A percentile compares a stretch with the other conserved stretches of the same genome.
These are phyloP conservation scores for Rubia peregrina DNA, from an alignment of 305 asterid genomes.

Conservation along the genomic window DNA sequence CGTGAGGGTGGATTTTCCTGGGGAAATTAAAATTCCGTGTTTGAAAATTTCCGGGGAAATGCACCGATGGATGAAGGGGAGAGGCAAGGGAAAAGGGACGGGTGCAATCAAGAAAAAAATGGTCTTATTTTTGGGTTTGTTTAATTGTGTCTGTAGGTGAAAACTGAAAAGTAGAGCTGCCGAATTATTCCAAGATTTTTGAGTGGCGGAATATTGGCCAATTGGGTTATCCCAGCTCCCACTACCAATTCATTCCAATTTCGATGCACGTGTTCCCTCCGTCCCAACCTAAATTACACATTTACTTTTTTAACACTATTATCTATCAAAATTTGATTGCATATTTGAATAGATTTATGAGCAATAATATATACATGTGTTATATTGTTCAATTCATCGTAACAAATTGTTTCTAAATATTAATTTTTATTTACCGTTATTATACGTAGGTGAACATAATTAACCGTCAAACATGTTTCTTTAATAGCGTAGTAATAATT, in stretches of 20 bases:
- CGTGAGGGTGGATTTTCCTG: not conserved
- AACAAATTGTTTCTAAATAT: no score
- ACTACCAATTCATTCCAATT: not conserved
- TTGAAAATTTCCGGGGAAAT: slow-evolving; percentile 13
- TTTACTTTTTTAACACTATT: no score
- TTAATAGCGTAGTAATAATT: no score
- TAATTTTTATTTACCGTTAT: no score
- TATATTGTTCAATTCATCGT: no score
- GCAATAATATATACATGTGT: no score
- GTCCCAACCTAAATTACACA: no score
- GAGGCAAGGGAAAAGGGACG: not conserved
- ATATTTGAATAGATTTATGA: no score
- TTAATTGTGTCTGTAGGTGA: not conserved
- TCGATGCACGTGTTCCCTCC: no score
- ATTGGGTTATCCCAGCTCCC: not conserved
- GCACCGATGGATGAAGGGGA: slow-evolving; percentile 10
- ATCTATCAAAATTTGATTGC: no score
- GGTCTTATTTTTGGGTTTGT: not conserved
- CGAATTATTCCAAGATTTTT: not conserved
- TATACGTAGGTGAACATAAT: no score
- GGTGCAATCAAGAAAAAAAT: not conserved
- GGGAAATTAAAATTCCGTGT: slow-evolving; percentile 1
- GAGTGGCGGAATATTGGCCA: slow-evolving; percentile 3
- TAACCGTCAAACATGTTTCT: no score
- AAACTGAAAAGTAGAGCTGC: slow-evolving; percentile 3